Evolutionary conservation across 2,329 filamentous ascomycete genomes (phyloP), one percentile per base, ranked within the genome.

Genomic region (Domatiomyces catenatus): DNA sequence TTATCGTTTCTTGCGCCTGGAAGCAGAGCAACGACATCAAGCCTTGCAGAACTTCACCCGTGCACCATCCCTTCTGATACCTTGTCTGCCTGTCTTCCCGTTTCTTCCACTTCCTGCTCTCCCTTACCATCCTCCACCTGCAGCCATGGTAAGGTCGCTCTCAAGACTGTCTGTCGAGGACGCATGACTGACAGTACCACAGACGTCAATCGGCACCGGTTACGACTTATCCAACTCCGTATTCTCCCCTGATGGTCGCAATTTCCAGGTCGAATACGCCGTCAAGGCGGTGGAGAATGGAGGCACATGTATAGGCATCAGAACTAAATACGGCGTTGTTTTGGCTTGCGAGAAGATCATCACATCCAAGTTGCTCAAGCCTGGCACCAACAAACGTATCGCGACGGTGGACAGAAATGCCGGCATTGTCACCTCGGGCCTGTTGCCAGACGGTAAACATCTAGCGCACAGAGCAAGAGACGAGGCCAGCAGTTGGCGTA

Each of bases 201-300:
- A 98, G 92, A 98, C 92, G 65, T 98, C 92, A 66, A 98, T 98
- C 84, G 92, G 92, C 67, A 98, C 92, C 64, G 92, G 92, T 66
- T 98, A 98, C 75, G 92, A 98, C 80, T 84, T 98, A 64, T 87
- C 87, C 68, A 98, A 98, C 79, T 96, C 92, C 65, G 93, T 96
- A 75, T 98, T 96, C 77, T 96, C 92, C 47, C 92, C 92, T 59
- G 92, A 98, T 73, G 92, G 92, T 66, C 86, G 92, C 62, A 98
- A 98, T 71, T 98, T 98, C 71, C 92, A 98, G 72, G 80, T 83
- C 69, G 92, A 98, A 77, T 98, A 98, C 69, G 92, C 92, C 60
- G 84, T 93, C 62, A 98, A 98, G 76, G 92, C 92, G 51, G 92
- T 98, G 57, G 92, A 98, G 74, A 96, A 93, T 64, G 92, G 90